phyloP scores from a whole-genome alignment of 306 rosid genomes.

The Quercus berberidifolia region DNA sequence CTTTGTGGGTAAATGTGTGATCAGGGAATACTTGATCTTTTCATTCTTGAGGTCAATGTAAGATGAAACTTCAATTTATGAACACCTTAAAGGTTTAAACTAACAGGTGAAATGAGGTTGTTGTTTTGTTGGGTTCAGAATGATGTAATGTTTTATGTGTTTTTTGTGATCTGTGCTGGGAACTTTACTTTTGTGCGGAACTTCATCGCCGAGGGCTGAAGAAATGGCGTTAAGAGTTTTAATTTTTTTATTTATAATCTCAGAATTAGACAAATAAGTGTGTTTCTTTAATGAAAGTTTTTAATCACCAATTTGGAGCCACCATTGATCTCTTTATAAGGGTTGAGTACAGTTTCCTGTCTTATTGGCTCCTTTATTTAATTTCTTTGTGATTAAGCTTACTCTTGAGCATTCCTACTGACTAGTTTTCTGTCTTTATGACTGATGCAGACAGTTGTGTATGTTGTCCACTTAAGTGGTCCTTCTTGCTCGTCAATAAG shows the following conservation, averaged over 20 bases:
- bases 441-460: constrained; percentile 3
- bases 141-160: neutral
- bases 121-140: neutral
- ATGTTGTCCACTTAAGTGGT: constrained; percentile 5
- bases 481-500: neutral
- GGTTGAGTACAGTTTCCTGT: neutral
- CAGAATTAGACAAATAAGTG: neutral
- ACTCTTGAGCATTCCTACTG: neutral
- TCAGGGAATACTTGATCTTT: neutral
- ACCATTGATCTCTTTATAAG: neutral
- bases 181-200: neutral
- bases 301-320: neutral
- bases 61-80: neutral
- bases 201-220: neutral
- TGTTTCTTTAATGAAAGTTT: neutral
- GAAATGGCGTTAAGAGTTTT: neutral
- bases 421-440: neutral
- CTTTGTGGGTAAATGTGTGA: constrained; percentile 2
- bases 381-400: neutral
- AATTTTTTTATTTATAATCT: neutral
- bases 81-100: neutral
- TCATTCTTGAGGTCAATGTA: neutral
- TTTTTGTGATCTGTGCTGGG: constrained; percentile 10
- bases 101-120: neutral
- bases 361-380: neutral